phyloP scores from a whole-genome alignment of 805 yeast genomes.

The Starmera caribaea region DNA sequence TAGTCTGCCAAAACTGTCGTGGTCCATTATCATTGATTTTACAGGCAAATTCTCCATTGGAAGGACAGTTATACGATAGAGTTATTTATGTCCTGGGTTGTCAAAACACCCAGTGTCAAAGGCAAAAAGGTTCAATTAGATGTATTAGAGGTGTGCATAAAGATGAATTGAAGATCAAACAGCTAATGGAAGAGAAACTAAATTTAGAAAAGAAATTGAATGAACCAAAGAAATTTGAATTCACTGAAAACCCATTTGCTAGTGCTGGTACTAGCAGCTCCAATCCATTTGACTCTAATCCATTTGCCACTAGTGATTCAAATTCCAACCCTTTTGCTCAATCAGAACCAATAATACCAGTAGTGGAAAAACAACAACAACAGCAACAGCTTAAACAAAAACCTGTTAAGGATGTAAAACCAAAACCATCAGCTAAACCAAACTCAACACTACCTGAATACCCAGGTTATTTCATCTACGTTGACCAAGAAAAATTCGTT shows the following conservation, averaged over 20 bases:
- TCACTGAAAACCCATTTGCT: slow-evolving; percentile 28
- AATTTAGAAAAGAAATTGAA: slow-evolving; percentile 33
- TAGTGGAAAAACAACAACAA: slow-evolving; percentile 1
- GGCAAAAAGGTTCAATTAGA: slow-evolving; percentile 60
- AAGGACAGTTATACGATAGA: slow-evolving; percentile 65
- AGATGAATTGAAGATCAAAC: slow-evolving; percentile 39
- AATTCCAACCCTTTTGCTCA: slow-evolving; percentile 15
- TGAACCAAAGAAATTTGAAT: slow-evolving; percentile 31
- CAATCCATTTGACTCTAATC: slow-evolving; percentile 17
- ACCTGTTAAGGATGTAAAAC: slow-evolving; percentile 16
- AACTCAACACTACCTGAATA: slow-evolving; percentile 34
- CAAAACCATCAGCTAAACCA: slow-evolving; percentile 16
- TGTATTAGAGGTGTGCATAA: slow-evolving; percentile 70
- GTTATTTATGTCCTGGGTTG: slow-evolving; percentile 77
- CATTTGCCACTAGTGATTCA: slow-evolving; percentile 18
- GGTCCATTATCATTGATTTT: slow-evolving; percentile 53
- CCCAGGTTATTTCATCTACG: slow-evolving; percentile 60
- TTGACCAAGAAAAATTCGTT: slow-evolving; percentile 61
- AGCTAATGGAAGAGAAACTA: slow-evolving; percentile 18
- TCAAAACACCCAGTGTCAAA: slow-evolving; percentile 48
- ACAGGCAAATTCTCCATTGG: slow-evolving; percentile 78
- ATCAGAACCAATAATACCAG: slow-evolving; percentile 3
- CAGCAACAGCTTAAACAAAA: slow-evolving; percentile 22
- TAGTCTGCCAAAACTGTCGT: slow-evolving; percentile 60
- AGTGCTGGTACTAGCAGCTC: slow-evolving; percentile 22